Base-by-base conservation (phyloP, 306 rosid genomes). In the Hippophae gyantsensis region DNA sequence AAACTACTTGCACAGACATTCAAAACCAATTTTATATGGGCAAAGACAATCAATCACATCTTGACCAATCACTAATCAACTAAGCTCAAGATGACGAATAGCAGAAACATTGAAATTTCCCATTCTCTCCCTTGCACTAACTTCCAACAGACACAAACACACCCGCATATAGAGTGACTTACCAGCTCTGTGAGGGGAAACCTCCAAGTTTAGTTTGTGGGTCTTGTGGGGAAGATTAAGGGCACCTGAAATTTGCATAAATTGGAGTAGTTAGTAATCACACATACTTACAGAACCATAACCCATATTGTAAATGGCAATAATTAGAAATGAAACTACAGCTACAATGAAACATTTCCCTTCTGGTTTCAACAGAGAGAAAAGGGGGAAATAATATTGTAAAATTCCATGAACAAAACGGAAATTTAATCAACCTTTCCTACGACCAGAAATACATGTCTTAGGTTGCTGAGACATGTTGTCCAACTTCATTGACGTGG, bases 121-220 rank as follows among this genome's bases (percentile, higher is more conserved):
- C 38, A 41, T 52, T 41, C 43, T 38, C 47, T 58, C 8, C 18
- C 54, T 2, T 41, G 4, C 58, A 52, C 8, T 26, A 14, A 27
- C 43, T 13, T 11, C 45, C 5, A 10, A 23, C 61, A 42, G 13
- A 42, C 6, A 58, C n/a, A 40, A 8, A 54, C 25, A 48, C 61
- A 51, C 45, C 26, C 57, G 55, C 18, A 45, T 6, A 56, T 13
- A 55, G 27, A 40, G 10, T 9, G 8, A 61, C 43, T 57, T 69
- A 85, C 96, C 95, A 67, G 97, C 90, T 78, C 97, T 85, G 43
- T 89, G 97, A 61, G 97, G 95, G 60, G 97, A 89, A 72, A 89
- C 67, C 73, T 85, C 90, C 56, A 48, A 73, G 74, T 89, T 89
- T 60, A 81, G 71, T 78, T 81, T 85, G 79, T 70, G 84, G 79